Conservation (phyloP, 2,329 filamentous ascomycete species). For the Eutypa lata region DNA sequence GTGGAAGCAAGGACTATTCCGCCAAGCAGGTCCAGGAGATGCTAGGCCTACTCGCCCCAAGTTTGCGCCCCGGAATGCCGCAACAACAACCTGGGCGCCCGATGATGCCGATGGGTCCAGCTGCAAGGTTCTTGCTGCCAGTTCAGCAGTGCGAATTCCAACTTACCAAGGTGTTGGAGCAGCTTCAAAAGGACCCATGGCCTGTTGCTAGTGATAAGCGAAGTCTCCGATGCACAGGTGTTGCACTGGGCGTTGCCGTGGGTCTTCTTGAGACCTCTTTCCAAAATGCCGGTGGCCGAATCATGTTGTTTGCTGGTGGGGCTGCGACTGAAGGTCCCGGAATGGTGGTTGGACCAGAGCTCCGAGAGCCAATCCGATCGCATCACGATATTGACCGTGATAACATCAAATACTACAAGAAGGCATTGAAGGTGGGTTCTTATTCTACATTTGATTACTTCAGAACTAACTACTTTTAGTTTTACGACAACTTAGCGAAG, state of each 20-base stretch:
- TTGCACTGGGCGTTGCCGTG: slow-evolving; percentile 92
- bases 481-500: slow-evolving; percentile 93
- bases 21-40: slow-evolving; percentile 99
- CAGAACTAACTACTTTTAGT: slow-evolving; percentile 51
- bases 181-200: slow-evolving; percentile 96
- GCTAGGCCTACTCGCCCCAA: slow-evolving; percentile 76
- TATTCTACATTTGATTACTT: not conserved
- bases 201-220: slow-evolving; percentile 92
- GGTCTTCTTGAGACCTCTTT: slow-evolving; percentile 92
- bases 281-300: slow-evolving; percentile 88
- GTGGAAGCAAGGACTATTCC: slow-evolving; percentile 96
- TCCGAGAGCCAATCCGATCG: slow-evolving; percentile 93
- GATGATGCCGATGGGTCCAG: slow-evolving; percentile 72
- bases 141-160: slow-evolving; percentile 97
- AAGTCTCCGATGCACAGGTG: slow-evolving; percentile 86
- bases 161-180: slow-evolving; percentile 91
- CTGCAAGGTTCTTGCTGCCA: slow-evolving; percentile 86
- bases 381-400: slow-evolving; percentile 98
- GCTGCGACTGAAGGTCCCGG: slow-evolving; percentile 94
- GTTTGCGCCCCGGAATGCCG: slow-evolving; percentile 70
- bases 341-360: slow-evolving; percentile 92
- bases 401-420: slow-evolving; percentile 99
- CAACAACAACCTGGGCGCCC: slow-evolving; percentile 73
- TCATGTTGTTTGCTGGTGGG: slow-evolving; percentile 96
- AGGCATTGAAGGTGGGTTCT: slow-evolving; percentile 77